Base-by-base conservation (phyloP, 176 grass and related monocot species). In the Carex pumila region DNA sequence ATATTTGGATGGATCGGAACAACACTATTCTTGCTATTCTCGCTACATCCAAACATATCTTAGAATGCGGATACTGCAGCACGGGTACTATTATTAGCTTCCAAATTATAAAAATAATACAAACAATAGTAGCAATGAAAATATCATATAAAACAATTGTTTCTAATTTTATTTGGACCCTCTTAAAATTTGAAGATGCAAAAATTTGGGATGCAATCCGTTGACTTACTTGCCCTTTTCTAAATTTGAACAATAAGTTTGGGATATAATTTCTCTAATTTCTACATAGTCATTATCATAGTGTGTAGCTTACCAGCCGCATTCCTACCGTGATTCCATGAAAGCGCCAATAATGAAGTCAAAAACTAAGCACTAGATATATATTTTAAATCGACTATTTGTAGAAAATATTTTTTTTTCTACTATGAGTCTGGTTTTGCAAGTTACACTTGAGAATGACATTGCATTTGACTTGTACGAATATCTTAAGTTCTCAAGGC, bases 331-430 rank as follows among this genome's bases (percentile, higher is more conserved):
- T 37, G 25, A 81, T 62, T 81, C 32, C 57, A 43, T 81, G 79
- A 65, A 65, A 49, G 36, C 79, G 32, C 59, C 79, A 81, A 81
- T 45, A 45, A 43, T 63, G 58, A 78, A 81, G 59, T 43, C 29
- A 65, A 78, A 47, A 45, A 64, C 2, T 6, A 30, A 18, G 39
- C 37, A 29, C 22, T 29, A 17, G 59, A 25, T 81, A n/a, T 25
- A 30, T 29, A 49, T 65, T 81, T 81, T 62, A 64, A 81, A 64
- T 13, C 32, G 65, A 43, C 32, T 49, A 13, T 65, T 64, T 19
- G 36, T 65, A 29, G 59, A 78, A 79, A 58, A 32, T 58, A 57
- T 13, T 1, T 11, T 34, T 43, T 21, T 61, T 21, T 61, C 41
- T 64, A 12, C 1, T 6, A 50, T 43, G 56, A 81, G 9, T 49